Percentiles rank a stretch among this genome's conserved stretches.
Conservation (phyloP, 306 rosid genomes). For the Cercis canadensis region DNA sequence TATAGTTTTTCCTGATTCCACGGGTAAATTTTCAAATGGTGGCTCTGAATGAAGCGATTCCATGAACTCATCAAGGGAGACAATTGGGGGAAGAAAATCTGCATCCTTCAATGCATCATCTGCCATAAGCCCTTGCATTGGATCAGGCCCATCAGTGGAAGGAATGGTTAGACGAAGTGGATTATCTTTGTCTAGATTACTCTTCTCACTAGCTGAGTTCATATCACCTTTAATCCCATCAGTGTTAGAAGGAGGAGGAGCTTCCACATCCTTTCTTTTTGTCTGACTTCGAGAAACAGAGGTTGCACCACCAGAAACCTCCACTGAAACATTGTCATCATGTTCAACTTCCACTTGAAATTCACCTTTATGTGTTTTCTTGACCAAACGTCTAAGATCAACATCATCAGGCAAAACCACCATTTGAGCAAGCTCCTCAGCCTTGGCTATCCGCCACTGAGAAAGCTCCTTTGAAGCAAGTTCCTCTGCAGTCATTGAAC, state of each 20-base stretch:
- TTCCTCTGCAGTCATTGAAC: slow-evolving; percentile 97
- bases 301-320: slow-evolving; percentile 63
- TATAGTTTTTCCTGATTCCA: slow-evolving; percentile 52
- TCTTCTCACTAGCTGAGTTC: slow-evolving; percentile 46
- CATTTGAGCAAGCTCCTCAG: slow-evolving; percentile 98
- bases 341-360: slow-evolving; percentile 93
- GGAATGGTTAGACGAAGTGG: slow-evolving; percentile 60
- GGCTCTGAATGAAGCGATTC: slow-evolving; percentile 83
- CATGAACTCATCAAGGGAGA: slow-evolving; percentile 95
- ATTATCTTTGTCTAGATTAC: slow-evolving; percentile 41
- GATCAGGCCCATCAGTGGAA: slow-evolving; percentile 67
- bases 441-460: slow-evolving; percentile 98
- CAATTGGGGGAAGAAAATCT: slow-evolving; percentile 82
- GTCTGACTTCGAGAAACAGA: slow-evolving; percentile 47
- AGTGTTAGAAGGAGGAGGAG: slow-evolving; percentile 43
- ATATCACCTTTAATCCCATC: slow-evolving; percentile 40
- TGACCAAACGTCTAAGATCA: slow-evolving; percentile 88
- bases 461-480: slow-evolving; percentile 99
- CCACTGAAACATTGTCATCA: slow-evolving; percentile 58
- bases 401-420: slow-evolving; percentile 89
- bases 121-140: slow-evolving; percentile 80
- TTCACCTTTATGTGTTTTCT: slow-evolving; percentile 96
- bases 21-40: slow-evolving; percentile 67
- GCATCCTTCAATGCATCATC: slow-evolving; percentile 83
- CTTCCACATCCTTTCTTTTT: slow-evolving; percentile 48